A percentile compares a stretch with the other conserved stretches of the same genome.
Evolutionary conservation across 768 basidiomycete species (phyloP).

Genomic region (Tubosaeta sp.): DNA sequence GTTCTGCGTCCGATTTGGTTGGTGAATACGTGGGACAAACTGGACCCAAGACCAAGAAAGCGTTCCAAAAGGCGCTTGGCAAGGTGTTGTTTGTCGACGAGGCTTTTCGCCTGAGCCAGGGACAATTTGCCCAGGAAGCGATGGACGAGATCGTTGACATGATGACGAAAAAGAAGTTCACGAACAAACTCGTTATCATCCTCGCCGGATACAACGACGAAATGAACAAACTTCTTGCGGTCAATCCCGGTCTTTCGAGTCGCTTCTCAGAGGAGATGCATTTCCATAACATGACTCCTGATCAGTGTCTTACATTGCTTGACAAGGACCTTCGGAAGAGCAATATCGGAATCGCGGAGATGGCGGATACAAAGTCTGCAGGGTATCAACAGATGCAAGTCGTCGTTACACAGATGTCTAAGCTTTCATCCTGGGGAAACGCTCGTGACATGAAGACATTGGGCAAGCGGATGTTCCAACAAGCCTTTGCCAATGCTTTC

Average conservation of each 20-base stretch:
- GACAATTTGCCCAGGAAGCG: slow-evolving; percentile 65
- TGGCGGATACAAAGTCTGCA: slow-evolving; percentile 13
- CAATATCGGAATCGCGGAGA: slow-evolving; percentile 34
- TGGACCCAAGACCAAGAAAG: slow-evolving; percentile 57
- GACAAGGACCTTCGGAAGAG: slow-evolving; percentile 43
- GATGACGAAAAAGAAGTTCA: slow-evolving; percentile 55
- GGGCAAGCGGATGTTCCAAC: slow-evolving; percentile 14
- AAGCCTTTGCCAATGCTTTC: not conserved
- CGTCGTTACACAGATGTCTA: slow-evolving; percentile 36
- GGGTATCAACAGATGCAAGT: not conserved
- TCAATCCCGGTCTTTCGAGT: slow-evolving; percentile 63
- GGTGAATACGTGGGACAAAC: slow-evolving; percentile 71
- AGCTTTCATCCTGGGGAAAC: slow-evolving; percentile 60
- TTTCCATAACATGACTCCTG: slow-evolving; percentile 49
- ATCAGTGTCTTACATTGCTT: slow-evolving; percentile 48
- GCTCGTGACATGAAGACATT: slow-evolving; percentile 60
- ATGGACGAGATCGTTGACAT: slow-evolving; percentile 66
- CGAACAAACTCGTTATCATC: slow-evolving; percentile 58
- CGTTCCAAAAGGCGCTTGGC: slow-evolving; percentile 63
- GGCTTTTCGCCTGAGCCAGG: slow-evolving; percentile 59
- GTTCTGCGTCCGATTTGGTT: slow-evolving; percentile 66
- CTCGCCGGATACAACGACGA: slow-evolving; percentile 68
- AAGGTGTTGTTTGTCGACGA: slow-evolving; percentile 70
- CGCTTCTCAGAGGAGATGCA: slow-evolving; percentile 60
- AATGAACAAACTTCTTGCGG: slow-evolving; percentile 54